Evolutionary conservation across 2,329 filamentous ascomycete species (phyloP).

Genomic region (Phoma herbarum): DNA sequence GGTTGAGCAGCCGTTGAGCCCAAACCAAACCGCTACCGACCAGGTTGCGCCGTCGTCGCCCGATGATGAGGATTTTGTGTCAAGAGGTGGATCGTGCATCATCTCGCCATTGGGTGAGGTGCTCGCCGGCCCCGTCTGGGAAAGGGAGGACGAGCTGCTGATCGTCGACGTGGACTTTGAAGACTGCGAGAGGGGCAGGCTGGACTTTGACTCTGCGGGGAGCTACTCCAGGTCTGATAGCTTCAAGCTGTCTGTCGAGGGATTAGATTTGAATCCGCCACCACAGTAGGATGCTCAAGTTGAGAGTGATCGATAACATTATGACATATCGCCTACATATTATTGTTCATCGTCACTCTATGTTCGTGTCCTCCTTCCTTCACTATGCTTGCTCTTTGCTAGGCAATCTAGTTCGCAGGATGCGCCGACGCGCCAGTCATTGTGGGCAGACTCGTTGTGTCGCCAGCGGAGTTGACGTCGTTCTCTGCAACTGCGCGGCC

Average conservation of each 20-base stretch:
- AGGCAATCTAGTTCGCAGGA: background rate
- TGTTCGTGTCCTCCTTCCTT: background rate
- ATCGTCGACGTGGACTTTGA: constrained; percentile 83
- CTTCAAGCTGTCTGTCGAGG: constrained; percentile 68
- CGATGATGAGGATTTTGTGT: constrained; percentile 63
- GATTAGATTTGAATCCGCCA: constrained; percentile 67
- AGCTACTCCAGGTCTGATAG: constrained; percentile 81
- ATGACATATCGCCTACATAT: background rate
- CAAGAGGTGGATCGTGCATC: constrained; percentile 82
- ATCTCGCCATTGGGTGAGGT: constrained; percentile 82
- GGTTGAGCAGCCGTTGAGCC: constrained; percentile 28
- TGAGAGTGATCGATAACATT: background rate
- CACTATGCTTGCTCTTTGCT: background rate
- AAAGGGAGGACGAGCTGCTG: constrained; percentile 72
- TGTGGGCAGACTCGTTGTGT: constrained; percentile 11
- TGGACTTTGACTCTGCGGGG: constrained; percentile 86
- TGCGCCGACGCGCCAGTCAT: constrained; percentile 10
- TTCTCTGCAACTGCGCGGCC: constrained; percentile 12
- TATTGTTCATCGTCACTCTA: background rate
- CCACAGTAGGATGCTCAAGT: constrained; percentile 41
- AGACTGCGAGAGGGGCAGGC: constrained; percentile 80
- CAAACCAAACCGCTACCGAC: constrained; percentile 27
- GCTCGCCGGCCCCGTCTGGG: constrained; percentile 83
- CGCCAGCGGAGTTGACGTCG: constrained; percentile 5
- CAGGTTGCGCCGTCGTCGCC: constrained; percentile 16